phyloP scores from a whole-genome alignment of 306 rosid genomes.

The Ceratonia siliqua region DNA sequence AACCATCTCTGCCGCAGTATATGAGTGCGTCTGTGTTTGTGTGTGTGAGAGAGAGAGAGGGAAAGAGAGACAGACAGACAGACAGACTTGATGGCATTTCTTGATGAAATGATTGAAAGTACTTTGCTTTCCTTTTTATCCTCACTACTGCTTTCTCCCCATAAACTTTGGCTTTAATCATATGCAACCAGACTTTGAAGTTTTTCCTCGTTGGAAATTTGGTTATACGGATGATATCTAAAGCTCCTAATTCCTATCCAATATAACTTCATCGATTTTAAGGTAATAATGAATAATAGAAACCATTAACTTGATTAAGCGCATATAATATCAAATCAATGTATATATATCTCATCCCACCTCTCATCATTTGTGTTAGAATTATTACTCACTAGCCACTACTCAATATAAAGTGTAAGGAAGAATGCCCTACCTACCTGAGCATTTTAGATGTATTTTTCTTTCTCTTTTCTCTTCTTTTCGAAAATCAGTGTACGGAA shows the following conservation, averaged over 20 bases:
- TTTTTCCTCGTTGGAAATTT: background rate
- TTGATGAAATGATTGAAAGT: conserved; percentile 16
- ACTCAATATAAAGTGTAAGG: no score
- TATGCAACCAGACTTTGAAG: background rate
- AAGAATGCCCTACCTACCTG: no score
- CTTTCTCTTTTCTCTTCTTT: background rate
- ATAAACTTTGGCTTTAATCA: conserved; percentile 31
- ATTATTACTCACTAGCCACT: background rate
- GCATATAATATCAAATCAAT: background rate
- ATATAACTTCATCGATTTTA: no score
- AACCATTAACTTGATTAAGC: background rate
- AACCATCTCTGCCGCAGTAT: conserved; percentile 4
- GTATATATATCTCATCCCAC: background rate
- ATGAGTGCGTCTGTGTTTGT: background rate
- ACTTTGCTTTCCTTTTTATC: conserved; percentile 5
- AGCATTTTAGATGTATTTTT: background rate
- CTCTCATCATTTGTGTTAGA: background rate
- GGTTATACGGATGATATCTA: background rate
- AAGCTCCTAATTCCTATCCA: no score
- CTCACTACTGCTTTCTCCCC: conserved; percentile 21
- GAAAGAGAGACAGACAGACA: background rate
- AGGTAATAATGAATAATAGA: background rate
- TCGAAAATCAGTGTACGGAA: conserved; percentile 1
- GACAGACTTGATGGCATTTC: background rate
- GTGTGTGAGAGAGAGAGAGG: background rate